Percentiles rank a stretch among this genome's conserved stretches.
These are phyloP conservation scores for Epichloe coenophiala DNA, from an alignment of 2,329 filamentous ascomycete species.

Conservation along the genomic window DNA sequence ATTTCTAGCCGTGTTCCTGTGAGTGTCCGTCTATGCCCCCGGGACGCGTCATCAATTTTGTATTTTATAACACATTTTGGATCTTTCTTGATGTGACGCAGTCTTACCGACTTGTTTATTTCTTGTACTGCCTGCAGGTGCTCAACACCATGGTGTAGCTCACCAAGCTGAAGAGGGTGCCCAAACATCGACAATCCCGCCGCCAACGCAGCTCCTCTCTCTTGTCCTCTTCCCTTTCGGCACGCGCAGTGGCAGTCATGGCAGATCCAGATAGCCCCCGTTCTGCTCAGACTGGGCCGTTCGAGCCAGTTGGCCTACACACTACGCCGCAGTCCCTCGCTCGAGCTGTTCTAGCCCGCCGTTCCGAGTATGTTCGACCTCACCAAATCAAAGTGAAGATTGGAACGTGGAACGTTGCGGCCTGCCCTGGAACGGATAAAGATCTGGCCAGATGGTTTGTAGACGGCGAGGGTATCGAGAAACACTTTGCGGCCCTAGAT, in stretches of 20 bases:
- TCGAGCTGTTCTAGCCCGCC: constrained; percentile 54
- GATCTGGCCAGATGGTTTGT: constrained; percentile 87
- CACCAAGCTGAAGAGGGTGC: constrained; percentile 9
- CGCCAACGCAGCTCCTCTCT: constrained; percentile 10
- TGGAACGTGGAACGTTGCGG: constrained; percentile 90
- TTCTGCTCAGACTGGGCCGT: constrained; percentile 20
- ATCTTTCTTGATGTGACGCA: background rate
- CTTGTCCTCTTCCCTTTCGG: constrained; percentile 4
- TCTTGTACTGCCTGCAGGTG: background rate
- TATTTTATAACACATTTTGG: background rate
- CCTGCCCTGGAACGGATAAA: constrained; percentile 70
- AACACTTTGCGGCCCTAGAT: constrained; percentile 43
- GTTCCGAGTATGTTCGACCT: constrained; percentile 64
- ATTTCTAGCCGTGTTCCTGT: background rate
- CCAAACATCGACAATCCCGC: constrained; percentile 11
- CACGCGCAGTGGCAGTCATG: background rate
- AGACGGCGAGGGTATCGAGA: constrained; percentile 55
- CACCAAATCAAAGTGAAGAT: constrained; percentile 74
- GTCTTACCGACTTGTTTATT: background rate
- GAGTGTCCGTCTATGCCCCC: background rate
- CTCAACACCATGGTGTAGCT: constrained; percentile 21
- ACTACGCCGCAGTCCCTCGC: constrained; percentile 45
- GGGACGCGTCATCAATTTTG: background rate
- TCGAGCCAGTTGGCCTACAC: constrained; percentile 29
- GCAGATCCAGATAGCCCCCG: constrained; percentile 13